A percentile compares a stretch with the other conserved stretches of the same genome.
These are phyloP conservation scores for Ramaria sp. DNA, from an alignment of 768 basidiomycete genomes.

Conservation along the genomic window DNA sequence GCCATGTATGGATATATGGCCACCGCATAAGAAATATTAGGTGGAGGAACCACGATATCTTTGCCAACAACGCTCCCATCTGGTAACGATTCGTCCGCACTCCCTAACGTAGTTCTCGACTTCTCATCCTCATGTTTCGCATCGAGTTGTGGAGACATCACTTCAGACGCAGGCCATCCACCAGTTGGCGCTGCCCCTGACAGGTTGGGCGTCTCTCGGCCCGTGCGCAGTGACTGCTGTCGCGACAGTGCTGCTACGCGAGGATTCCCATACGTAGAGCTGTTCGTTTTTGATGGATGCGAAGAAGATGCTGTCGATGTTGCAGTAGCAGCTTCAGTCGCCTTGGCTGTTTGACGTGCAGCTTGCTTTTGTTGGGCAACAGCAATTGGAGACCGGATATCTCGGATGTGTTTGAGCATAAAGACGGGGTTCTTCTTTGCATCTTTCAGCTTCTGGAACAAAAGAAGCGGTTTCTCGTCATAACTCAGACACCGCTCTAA, in stretches of 20 bases:
- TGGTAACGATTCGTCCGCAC: conserved; percentile 6
- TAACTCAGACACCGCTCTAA: conserved; percentile 93
- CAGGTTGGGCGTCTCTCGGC: conserved; percentile 28
- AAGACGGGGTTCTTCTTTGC: conserved; percentile 97
- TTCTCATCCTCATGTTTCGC: conserved; percentile 17
- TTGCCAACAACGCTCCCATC: conserved; percentile 16
- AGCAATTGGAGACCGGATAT: conserved; percentile 93
- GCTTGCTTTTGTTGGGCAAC: conserved; percentile 97
- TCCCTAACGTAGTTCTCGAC: conserved; percentile 12
- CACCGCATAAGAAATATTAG: conserved; percentile 82
- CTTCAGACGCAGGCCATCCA: conserved; percentile 6
- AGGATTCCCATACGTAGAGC: not conserved
- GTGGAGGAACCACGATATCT: conserved; percentile 21
- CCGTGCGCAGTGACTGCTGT: conserved; percentile 34
- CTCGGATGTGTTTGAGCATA: conserved; percentile 95
- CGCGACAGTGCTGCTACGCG: conserved; percentile 9
- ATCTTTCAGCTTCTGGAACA: conserved; percentile 97
- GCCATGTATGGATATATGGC: conserved; percentile 99
- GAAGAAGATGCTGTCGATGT: not conserved
- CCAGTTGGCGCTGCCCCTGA: not conserved
- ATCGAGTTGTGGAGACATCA: conserved; percentile 5
- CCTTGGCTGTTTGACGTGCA: conserved; percentile 49
- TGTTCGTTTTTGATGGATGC: conserved; percentile 1
- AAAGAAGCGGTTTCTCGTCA: conserved; percentile 92
- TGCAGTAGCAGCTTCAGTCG: conserved; percentile 28